These are phyloP conservation scores for Penicillium turbatum DNA, from an alignment of 495 filamentous ascomycete genomes.

Conservation along the genomic window DNA sequence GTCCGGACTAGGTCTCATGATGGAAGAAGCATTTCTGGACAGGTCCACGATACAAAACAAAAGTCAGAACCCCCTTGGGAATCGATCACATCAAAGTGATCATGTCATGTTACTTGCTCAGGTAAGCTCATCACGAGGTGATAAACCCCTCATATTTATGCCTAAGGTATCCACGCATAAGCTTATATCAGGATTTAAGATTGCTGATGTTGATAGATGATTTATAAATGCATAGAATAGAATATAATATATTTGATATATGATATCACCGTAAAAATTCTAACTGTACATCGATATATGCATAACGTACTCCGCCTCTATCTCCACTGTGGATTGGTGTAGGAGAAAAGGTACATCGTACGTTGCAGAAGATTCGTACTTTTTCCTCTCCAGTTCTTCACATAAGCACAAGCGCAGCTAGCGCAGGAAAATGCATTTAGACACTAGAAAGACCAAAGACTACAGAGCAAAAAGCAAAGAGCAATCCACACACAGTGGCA, in stretches of 20 bases:
- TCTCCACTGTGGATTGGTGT: neutral
- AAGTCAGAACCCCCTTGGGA: neutral
- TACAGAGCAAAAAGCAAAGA: neutral
- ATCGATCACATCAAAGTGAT: neutral
- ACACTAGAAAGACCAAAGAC: neutral
- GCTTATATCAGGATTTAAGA: neutral
- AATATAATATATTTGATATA: too few species aligned
- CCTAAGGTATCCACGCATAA: neutral
- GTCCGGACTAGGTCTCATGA: slow-evolving; percentile 43
- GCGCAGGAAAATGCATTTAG: too few species aligned
- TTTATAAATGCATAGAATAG: too few species aligned
- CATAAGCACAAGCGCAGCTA: neutral
- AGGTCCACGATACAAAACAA: neutral
- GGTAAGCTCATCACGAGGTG: slow-evolving; percentile 5
- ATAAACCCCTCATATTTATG: slow-evolving; percentile 3
- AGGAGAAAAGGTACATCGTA: neutral
- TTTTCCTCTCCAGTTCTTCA: too few species aligned
- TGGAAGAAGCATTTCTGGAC: neutral
- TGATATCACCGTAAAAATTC: too few species aligned
- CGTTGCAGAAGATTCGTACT: too few species aligned
- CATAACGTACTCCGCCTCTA: neutral
- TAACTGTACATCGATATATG: too few species aligned
- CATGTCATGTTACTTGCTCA: slow-evolving; percentile 3
- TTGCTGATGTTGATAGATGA: too few species aligned
- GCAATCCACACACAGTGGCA: neutral